Conservation (phyloP, 31 red algal species). For the Odonthalia washingtoniensis region DNA sequence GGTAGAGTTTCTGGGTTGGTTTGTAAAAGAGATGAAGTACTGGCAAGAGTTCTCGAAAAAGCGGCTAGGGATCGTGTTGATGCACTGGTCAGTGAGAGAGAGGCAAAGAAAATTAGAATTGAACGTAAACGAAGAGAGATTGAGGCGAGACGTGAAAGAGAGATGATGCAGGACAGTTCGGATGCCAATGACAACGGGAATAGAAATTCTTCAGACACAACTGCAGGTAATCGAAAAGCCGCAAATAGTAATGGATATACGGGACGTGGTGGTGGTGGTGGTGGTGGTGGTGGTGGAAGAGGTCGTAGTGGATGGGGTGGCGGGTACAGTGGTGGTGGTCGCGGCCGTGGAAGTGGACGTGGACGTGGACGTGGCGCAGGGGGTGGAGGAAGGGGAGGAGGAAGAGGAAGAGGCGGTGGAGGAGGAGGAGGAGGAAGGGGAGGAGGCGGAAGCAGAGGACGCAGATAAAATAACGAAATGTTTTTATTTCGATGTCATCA, state of each 20-base stretch:
- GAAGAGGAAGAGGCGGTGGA: not conserved
- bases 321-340: constrained; percentile 12
- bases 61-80: constrained; percentile 45
- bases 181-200: too few relatives aligned
- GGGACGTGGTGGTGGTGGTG: not conserved
- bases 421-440: not conserved
- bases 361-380: constrained; percentile 21
- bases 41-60: constrained; percentile 76
- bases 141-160: constrained; percentile 30
- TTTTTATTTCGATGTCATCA: not conserved
- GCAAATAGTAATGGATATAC: too few relatives aligned
- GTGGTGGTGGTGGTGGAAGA: not conserved
- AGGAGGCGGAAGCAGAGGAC: too few relatives aligned
- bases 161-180: not conserved
- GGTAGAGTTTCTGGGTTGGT: constrained; percentile 91
- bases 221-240: too few relatives aligned
- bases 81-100: constrained; percentile 57
- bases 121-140: constrained; percentile 43
- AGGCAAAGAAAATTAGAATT: constrained; percentile 43
- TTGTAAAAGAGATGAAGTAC: constrained; percentile 63
- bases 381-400: constrained; percentile 31
- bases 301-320: not conserved
- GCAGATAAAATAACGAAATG: too few relatives aligned
- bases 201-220: too few relatives aligned
- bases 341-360: constrained; percentile 51